Base-by-base conservation (phyloP, 805 yeast species). In the Cyberlindnera veronae region DNA sequence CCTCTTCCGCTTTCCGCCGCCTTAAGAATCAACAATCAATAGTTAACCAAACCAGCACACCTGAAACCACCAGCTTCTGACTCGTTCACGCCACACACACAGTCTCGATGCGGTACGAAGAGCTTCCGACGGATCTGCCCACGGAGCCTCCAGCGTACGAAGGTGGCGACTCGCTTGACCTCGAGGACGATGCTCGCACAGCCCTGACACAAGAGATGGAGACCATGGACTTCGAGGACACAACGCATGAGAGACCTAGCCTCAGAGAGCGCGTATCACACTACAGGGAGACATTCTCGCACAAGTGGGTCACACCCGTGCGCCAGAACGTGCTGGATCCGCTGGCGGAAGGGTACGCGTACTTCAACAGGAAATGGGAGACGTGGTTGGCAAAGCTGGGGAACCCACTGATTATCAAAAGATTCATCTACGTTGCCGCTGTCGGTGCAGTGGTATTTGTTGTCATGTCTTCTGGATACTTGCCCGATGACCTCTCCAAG, bases 341-440 rank as follows among this genome's bases (percentile, higher is more conserved):
- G 0, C 51, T 75, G 11, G 72, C 68, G 1, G 66, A 63, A 32
- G 33, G 64, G 1, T 66, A 67, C 49, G 45, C 54, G 6, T 45
- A 50, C 13, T 3, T 63, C 9, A 54, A 62, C 39, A 61, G 65
- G 29, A 69, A 71, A 38, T 64, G 77, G 38, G 96, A 90, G 51
- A 61, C 66, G 22, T 61, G 69, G 20, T 61, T 91, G 11, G 68
- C 79, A 15, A 74, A 75, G 44, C 50, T 85, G n/a, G 96, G 96
- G 5, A 88, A 90, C 56, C 96, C 96, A 4, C 62, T 88, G 34
- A 83, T 91, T 20, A 78, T 90, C 20, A 83, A 84, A 50, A 68
- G 98, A 30, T 67, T 90, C 29, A 60, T 85, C 3, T 87, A 87
- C 53, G 84, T 91, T 10, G 53, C 80, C 2, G 56, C 81, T 34